Conservation (phyloP, 1,284 basidiomycete species). For the Anthracocystis panici-leucophaei region DNA sequence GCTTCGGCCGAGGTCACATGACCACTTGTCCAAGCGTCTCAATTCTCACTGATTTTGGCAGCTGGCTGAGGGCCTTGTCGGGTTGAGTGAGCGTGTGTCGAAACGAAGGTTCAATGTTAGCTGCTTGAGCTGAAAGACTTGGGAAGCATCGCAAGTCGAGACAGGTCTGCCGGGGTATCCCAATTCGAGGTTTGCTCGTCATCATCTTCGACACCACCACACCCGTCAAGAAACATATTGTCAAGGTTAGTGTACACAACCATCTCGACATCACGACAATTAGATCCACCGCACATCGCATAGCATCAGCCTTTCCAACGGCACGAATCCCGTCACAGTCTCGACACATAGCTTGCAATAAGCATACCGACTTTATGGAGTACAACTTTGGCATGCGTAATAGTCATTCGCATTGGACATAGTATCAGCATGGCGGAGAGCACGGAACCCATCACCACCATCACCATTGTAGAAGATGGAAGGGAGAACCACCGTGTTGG, state of each 20-base stretch:
- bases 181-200: conserved; percentile 37
- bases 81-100: background rate
- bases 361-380: background rate
- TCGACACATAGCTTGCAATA: background rate
- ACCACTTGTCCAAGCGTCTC: background rate
- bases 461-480: no score
- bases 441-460: no score
- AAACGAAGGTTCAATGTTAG: conserved; percentile 6
- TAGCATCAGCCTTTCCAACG: conserved; percentile 13
- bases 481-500: no score
- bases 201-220: conserved; percentile 55
- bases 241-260: conserved; percentile 47
- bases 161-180: conserved; percentile 11
- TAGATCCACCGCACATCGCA: background rate
- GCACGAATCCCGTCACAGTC: conserved; percentile 12
- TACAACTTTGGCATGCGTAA: background rate
- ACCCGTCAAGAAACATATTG: conserved; percentile 54
- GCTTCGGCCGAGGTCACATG: conserved; percentile 24
- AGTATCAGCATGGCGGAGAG: no score
- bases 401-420: background rate
- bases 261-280: conserved; percentile 13
- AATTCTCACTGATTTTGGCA: background rate
- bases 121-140: background rate
- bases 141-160: background rate
- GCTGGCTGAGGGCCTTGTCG: background rate